These are phyloP conservation scores for Saccharomyces kudriavzevii DNA, from an alignment of 805 yeast genomes.

Conservation along the genomic window DNA sequence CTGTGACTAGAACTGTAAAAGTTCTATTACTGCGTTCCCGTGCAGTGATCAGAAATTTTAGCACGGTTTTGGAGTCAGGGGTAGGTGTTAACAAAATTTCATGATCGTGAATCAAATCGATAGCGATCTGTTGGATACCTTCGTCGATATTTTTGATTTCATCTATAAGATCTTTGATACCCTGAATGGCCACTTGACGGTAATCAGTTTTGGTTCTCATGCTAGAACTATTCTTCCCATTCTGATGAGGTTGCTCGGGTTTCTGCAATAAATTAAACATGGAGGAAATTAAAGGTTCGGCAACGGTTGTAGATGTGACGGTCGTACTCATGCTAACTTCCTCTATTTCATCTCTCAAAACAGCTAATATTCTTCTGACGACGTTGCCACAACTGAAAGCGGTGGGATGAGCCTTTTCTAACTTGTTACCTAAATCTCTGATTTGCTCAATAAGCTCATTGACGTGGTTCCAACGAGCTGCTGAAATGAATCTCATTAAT, in stretches of 20 bases:
- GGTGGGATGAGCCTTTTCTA: slow-evolving; percentile 78
- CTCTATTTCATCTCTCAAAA: slow-evolving; percentile 79
- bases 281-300: slow-evolving; percentile 58
- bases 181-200: slow-evolving; percentile 81
- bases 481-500: slow-evolving; percentile 79
- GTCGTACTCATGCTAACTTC: slow-evolving; percentile 28
- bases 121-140: slow-evolving; percentile 82
- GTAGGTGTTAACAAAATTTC: slow-evolving; percentile 83
- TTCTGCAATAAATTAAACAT: slow-evolving; percentile 83
- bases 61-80: slow-evolving; percentile 82
- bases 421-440: slow-evolving; percentile 59
- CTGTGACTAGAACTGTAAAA: slow-evolving; percentile 87
- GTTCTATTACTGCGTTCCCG: slow-evolving; percentile 66
- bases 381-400: slow-evolving; percentile 87
- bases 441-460: slow-evolving; percentile 65
- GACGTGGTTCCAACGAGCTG: slow-evolving; percentile 77
- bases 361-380: slow-evolving; percentile 77
- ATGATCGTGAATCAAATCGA: slow-evolving; percentile 89
- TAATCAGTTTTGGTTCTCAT: slow-evolving; percentile 43
- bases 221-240: slow-evolving; percentile 16
- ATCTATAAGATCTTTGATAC: slow-evolving; percentile 84
- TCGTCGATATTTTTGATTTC: slow-evolving; percentile 86
- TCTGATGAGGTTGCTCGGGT: slow-evolving; percentile 18
- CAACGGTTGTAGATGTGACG: slow-evolving; percentile 11
- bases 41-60: slow-evolving; percentile 79